Evolutionary conservation across 768 basidiomycete genomes (phyloP), one percentile per base, ranked within the genome.

Genomic region (Lepiota venenata): DNA sequence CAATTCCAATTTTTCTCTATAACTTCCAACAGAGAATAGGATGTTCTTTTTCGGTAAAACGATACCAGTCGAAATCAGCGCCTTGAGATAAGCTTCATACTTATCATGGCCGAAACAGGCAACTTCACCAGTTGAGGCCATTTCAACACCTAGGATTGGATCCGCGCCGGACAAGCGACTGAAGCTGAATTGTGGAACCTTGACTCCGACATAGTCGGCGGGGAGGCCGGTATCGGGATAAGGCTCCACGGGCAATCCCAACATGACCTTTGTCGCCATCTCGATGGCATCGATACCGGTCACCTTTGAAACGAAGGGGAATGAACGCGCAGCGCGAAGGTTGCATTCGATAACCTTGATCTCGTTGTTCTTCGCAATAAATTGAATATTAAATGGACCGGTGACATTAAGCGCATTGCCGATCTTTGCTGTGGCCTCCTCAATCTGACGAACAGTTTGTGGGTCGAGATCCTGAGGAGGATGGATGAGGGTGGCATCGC

Each of bases 331-430:
- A 0, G 97, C 97, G 52, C 96, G 92, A 32, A 99, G 76, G 73
- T 99, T 99, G 73, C 96, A 98, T 70, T 99, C 96, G 69, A 99
- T 99, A 63, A 99, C 96, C 80, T 99, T 99, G 80, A 99, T 98
- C 71, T 98, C 96, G 74, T 98, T 98, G 74, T 99, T 91, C 82
- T 99, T 99, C 47, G 96, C 96, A 63, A 99, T 98, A 74, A 99
- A 98, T 75, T 99, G 96, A 66, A 99, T 99, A 68, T 99, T 99
- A 84, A 89, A 98, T 1, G 96, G 96, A 5, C 96, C 97, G 4
- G 96, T 98, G 43, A 98, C 95, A 66, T 98, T 97, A 55, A 99
- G 83, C 12, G 97, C 96, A 55, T 94, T 91, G 27, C 93, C 97
- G 58, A 99, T 98, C 79, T 98, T 99, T 39, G 85, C 87, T 1